A percentile compares a stretch with the other conserved stretches of the same genome.
Evolutionary conservation across 2,329 filamentous ascomycete genomes (phyloP).

Genomic region (Tolypocladium pustulatum): DNA sequence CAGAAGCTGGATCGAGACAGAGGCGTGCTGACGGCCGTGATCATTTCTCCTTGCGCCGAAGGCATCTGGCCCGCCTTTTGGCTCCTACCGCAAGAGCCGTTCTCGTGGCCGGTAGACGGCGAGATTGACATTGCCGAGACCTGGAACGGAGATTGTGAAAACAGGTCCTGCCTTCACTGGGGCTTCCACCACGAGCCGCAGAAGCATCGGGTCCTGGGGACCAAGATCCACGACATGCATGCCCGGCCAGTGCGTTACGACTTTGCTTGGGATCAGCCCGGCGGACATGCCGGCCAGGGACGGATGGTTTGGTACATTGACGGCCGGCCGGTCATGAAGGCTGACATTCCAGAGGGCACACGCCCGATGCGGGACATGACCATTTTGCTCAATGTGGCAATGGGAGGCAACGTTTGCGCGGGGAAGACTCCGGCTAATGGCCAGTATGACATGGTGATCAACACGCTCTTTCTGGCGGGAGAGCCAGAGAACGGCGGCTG

Average conservation of each 20-base stretch:
- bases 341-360: conserved; percentile 37
- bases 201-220: conserved; percentile 46
- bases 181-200: conserved; percentile 42
- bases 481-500: conserved; percentile 42
- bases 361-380: conserved; percentile 44
- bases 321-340: conserved; percentile 46
- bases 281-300: conserved; percentile 30
- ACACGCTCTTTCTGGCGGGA: conserved; percentile 39
- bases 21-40: conserved; percentile 40
- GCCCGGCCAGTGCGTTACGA: conserved; percentile 38
- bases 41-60: conserved; percentile 39
- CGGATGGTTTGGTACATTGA: conserved; percentile 50
- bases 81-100: conserved; percentile 47
- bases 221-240: conserved; percentile 37
- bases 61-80: conserved; percentile 55
- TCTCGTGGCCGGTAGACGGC: conserved; percentile 47
- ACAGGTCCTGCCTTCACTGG: conserved; percentile 50
- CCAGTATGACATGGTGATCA: conserved; percentile 45
- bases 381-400: conserved; percentile 49
- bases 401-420: conserved; percentile 49
- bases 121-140: conserved; percentile 51
- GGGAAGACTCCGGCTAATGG: conserved; percentile 41
- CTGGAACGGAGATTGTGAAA: conserved; percentile 48
- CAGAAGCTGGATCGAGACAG: conserved; percentile 38
- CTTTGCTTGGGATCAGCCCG: conserved; percentile 43